Base-by-base conservation (phyloP, 768 basidiomycete species). In the Leucocoprinus sp. region DNA sequence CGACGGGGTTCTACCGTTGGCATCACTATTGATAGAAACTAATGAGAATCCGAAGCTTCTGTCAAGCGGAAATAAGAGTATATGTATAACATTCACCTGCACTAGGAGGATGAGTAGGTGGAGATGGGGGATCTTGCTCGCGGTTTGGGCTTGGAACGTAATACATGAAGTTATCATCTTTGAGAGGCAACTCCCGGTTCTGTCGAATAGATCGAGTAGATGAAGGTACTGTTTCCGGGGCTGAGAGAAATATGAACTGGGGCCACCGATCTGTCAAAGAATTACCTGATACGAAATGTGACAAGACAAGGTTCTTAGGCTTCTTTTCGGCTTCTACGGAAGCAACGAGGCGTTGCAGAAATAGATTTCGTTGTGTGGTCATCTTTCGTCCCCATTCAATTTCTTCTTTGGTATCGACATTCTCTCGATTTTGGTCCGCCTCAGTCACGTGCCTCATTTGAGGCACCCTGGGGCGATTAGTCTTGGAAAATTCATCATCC, bases 381-480 rank as follows among this genome's bases (percentile, higher is more conserved):
- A 91, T 93, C 54, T 66, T 66, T 50, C 62, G 69, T 15, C 86
- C 92, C 78, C 84, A 91, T 40, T 80, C 76, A 29, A 86, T 64
- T 63, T 95, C 92, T 43, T 84, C 83, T 8, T 60, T 54, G 0
- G 82, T 80, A 59, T 95, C 91, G 28, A 88, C 67, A 56, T 95
- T 92, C 67, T 93, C 88, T 42, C 59, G 58, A 4, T 58, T 59
- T 57, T 72, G 63, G 55, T 89, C 80, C 22, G 70, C 67, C 27
- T 70, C 67, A 35, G 70, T 72, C 38, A 88, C 65, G 26, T 67
- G 66, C 34, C 72, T 71, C 48, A 89, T 59, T 51, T 67, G 62
- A 6, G 87, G 85, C 23, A 80, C 80, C 62, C 81, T 85, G 43
- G 76, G 77, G 0, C 72, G 70, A 54, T 82, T 62, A 27, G 54